These are phyloP conservation scores for Trichocladium antarcticum DNA, from an alignment of 495 filamentous ascomycete genomes.

Conservation along the genomic window DNA sequence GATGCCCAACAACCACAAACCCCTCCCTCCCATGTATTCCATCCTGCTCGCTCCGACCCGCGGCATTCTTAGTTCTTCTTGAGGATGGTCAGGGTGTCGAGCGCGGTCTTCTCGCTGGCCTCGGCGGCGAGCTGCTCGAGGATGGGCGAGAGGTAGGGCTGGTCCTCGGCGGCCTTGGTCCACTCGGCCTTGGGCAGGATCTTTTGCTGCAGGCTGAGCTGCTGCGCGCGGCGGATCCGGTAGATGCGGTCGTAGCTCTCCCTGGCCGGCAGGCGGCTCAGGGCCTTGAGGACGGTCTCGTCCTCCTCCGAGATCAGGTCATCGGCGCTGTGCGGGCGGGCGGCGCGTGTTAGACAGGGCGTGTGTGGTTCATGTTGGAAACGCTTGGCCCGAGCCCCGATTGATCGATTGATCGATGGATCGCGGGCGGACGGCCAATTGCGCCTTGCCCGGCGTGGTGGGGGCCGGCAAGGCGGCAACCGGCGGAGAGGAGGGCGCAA, in stretches of 20 bases:
- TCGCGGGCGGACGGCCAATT: no score
- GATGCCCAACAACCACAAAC: neutral
- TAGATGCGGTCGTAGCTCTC: conserved; percentile 93
- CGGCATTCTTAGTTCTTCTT: conserved; percentile 40
- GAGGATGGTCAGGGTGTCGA: conserved; percentile 67
- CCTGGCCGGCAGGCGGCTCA: conserved; percentile 82
- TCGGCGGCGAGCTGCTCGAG: conserved; percentile 49
- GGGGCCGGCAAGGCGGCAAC: no score
- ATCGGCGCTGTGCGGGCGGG: conserved; percentile 53
- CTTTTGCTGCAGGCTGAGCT: conserved; percentile 63
- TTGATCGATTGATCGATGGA: no score
- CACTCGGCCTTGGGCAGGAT: conserved; percentile 72
- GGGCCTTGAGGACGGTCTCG: conserved; percentile 70
- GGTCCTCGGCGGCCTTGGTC: conserved; percentile 44
- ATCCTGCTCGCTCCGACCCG: neutral
- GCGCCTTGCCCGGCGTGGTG: no score
- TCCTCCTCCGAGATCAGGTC: conserved; percentile 87
- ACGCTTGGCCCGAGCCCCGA: no score
- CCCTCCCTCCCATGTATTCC: neutral
- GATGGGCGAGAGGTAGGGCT: conserved; percentile 25
- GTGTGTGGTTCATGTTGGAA: neutral
- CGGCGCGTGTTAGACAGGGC: conserved; percentile 8
- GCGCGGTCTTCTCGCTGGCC: conserved; percentile 63
- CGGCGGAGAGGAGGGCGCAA: neutral
- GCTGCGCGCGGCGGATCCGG: conserved; percentile 88